These are phyloP conservation scores for Termitomyces sp. DNA, from an alignment of 768 basidiomycete species.

Conservation along the genomic window DNA sequence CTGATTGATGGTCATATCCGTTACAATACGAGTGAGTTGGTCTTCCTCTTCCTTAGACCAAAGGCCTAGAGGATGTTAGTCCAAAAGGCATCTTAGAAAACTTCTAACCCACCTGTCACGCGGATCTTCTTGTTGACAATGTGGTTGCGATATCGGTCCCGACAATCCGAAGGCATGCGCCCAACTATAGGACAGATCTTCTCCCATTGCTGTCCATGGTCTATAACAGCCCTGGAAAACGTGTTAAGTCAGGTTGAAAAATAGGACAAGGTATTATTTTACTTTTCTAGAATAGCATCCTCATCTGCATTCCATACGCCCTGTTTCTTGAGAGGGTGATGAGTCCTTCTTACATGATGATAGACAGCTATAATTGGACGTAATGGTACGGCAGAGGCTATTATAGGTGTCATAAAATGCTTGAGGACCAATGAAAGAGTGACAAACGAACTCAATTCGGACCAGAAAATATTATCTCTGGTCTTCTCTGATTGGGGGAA, in stretches of 20 bases:
- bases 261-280: constrained; percentile 18
- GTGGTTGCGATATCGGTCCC: constrained; percentile 85
- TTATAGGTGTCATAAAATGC: constrained; percentile 2
- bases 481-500: constrained; percentile 63
- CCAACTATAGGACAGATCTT: constrained; percentile 69
- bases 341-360: constrained; percentile 68
- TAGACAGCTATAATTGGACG: constrained; percentile 84
- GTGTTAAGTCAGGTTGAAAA: not conserved
- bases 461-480: constrained; percentile 71
- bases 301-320: constrained; percentile 70
- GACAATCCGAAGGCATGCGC: constrained; percentile 75
- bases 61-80: constrained; percentile 33
- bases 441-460: constrained; percentile 63
- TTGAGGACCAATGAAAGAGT: not conserved
- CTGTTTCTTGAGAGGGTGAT: constrained; percentile 66
- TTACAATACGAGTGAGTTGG: constrained; percentile 68
- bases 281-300: constrained; percentile 64
- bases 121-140: constrained; percentile 65
- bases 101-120: constrained; percentile 41
- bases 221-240: constrained; percentile 57
- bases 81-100: not conserved
- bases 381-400: constrained; percentile 67
- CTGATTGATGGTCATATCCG: constrained; percentile 66
- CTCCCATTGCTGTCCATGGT: constrained; percentile 79
- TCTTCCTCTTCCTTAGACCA: constrained; percentile 85